Evolutionary conservation across 78 protist species (phyloP).

Genomic region (Andalucia godoyi): DNA sequence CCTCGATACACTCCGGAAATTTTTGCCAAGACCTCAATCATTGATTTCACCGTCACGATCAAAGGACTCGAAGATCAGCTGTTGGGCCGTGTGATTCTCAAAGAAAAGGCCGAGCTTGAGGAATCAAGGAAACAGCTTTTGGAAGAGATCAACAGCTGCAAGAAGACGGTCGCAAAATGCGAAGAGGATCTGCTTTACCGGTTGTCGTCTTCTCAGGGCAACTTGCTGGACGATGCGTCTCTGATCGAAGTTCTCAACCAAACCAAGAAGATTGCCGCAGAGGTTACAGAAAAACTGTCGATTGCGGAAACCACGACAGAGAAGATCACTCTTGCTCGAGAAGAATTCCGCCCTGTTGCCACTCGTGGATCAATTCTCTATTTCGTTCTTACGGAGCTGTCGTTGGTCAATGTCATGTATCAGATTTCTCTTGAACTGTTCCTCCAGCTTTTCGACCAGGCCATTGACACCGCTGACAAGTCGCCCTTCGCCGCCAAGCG

Average conservation of each 20-base stretch:
- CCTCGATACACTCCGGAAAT: conserved; percentile 42
- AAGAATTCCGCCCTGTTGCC: conserved; percentile 71
- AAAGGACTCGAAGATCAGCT: conserved; percentile 52
- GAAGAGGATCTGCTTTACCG: conserved; percentile 54
- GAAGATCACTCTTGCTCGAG: conserved; percentile 53
- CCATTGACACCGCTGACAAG: conserved; percentile 20
- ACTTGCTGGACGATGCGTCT: conserved; percentile 58
- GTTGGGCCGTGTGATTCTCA: conserved; percentile 35
- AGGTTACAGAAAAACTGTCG: conserved; percentile 8
- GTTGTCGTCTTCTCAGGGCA: conserved; percentile 37
- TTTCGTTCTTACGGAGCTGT: conserved; percentile 54
- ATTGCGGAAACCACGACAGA: conserved; percentile 24
- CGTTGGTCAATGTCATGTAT: conserved; percentile 60
- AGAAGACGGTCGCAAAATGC: conserved; percentile 20
- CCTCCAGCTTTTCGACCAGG: conserved; percentile 28
- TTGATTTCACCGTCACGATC: conserved; percentile 43
- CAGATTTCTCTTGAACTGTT: conserved; percentile 61
- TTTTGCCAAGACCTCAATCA: conserved; percentile 13
- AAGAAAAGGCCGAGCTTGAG: conserved; percentile 70
- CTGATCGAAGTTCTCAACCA: conserved; percentile 43
- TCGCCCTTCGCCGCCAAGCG: conserved; percentile 38
- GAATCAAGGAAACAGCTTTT: conserved; percentile 32
- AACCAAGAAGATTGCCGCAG: conserved; percentile 37
- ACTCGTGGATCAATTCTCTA: conserved; percentile 65
- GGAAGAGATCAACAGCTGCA: conserved; percentile 12